Conservation (phyloP, 768 basidiomycete genomes). For the Ephemerocybe angulata region DNA sequence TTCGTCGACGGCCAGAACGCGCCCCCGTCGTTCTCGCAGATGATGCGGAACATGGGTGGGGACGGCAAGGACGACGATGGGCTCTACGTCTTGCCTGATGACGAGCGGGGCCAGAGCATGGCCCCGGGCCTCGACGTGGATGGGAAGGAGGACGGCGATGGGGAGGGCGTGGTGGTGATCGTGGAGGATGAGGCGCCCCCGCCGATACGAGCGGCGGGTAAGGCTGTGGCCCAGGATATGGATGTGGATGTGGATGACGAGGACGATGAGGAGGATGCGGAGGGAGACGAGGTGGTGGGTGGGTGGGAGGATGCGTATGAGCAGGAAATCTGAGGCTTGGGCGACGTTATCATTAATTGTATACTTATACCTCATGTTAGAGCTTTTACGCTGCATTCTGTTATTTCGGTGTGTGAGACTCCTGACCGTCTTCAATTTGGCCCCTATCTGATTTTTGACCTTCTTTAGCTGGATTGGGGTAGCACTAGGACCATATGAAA, state of each 20-base stretch:
- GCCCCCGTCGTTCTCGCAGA: conserved; percentile 15
- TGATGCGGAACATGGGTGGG: conserved; percentile 1
- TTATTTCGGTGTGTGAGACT: too few relatives aligned
- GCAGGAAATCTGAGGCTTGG: conserved; percentile 53
- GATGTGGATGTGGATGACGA: conserved; percentile 48
- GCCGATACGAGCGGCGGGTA: conserved; percentile 21
- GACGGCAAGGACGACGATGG: conserved; percentile 47
- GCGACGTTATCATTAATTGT: not conserved
- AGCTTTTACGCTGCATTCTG: too few relatives aligned
- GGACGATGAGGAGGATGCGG: conserved; percentile 50
- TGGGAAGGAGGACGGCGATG: conserved; percentile 37
- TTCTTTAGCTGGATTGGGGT: too few relatives aligned
- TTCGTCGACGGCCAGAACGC: conserved; percentile 50
- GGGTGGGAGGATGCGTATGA: conserved; percentile 58
- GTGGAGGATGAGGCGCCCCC: conserved; percentile 40
- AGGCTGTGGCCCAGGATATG: conserved; percentile 41
- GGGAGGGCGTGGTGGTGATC: conserved; percentile 38
- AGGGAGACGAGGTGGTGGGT: conserved; percentile 33
- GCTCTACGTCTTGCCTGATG: conserved; percentile 32
- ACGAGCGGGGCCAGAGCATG: not conserved
- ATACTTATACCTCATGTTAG: not conserved
- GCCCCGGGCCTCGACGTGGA: conserved; percentile 20
- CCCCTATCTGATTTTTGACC: too few relatives aligned
- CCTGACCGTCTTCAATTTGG: too few relatives aligned
- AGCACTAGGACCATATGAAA: too few relatives aligned